Evolutionary conservation across 176 grass and related monocot species (phyloP).

Genomic region (Juncus effusus): DNA sequence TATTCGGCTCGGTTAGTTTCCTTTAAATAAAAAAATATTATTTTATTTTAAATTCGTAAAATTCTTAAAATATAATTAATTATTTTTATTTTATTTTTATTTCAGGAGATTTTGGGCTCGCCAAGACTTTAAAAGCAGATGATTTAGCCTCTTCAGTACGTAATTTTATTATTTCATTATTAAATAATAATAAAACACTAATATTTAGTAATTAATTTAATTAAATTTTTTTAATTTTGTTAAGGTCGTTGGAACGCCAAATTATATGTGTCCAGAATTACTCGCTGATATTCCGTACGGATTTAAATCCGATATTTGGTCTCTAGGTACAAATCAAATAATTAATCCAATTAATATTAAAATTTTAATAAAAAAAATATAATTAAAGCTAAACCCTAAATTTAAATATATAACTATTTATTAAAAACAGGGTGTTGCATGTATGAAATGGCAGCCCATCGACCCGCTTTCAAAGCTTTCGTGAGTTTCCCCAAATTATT

Average conservation of each 20-base stretch:
- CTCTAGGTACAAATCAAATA: slow-evolving; percentile 62
- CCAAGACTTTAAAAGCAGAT: slow-evolving; percentile 94
- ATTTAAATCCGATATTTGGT: slow-evolving; percentile 99
- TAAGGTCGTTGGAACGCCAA: slow-evolving; percentile 89
- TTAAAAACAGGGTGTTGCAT: slow-evolving; percentile 73
- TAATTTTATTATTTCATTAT: neutral
- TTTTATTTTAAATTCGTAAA: slow-evolving; percentile 22
- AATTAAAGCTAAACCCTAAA: slow-evolving; percentile 8
- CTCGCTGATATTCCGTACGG: slow-evolving; percentile 96
- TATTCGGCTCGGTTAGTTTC: slow-evolving; percentile 85
- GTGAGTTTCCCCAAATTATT: slow-evolving; percentile 44
- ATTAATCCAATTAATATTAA: neutral
- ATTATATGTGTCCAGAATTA: slow-evolving; percentile 99
- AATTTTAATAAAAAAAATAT: too few relatives aligned
- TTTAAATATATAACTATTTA: slow-evolving; percentile 22
- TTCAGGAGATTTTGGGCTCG: slow-evolving; percentile 96
- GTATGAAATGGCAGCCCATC: slow-evolving; percentile 98
- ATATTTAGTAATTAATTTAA: too few relatives aligned
- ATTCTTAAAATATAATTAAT: too few relatives aligned
- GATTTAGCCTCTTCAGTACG: slow-evolving; percentile 96
- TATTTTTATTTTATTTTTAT: slow-evolving; percentile 25
- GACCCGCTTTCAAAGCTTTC: slow-evolving; percentile 97
- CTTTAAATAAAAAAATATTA: slow-evolving; percentile 19
- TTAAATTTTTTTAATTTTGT: slow-evolving; percentile 4
- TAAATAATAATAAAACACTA: neutral